phyloP scores from a whole-genome alignment of 371 early-diverging fungal genomes.

The Syncephalastrum monosporum region DNA sequence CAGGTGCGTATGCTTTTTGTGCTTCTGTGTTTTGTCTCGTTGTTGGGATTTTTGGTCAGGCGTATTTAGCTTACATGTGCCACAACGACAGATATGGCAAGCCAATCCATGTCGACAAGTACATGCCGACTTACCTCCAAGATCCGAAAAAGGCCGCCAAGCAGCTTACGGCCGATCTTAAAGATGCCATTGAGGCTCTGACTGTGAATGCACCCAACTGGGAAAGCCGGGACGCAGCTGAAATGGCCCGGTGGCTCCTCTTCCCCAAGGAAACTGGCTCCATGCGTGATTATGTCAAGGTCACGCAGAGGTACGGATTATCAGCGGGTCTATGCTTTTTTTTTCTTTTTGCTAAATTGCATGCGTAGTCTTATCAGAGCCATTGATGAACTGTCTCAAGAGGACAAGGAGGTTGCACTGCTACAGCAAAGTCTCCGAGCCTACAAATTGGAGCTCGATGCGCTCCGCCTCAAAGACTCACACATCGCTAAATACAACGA shows the following conservation, averaged over 20 bases:
- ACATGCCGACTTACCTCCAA: constrained; percentile 37
- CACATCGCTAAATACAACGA: constrained; percentile 53
- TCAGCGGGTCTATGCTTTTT: background rate
- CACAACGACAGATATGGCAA: constrained; percentile 40
- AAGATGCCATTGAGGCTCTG: constrained; percentile 33
- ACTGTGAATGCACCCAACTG: constrained; percentile 55
- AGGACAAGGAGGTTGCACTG: constrained; percentile 27
- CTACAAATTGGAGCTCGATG: constrained; percentile 44
- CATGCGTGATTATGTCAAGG: constrained; percentile 48
- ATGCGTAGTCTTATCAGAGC: constrained; percentile 41
- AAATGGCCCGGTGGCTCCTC: constrained; percentile 48
- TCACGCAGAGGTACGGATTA: constrained; percentile 47
- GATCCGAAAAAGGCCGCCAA: constrained; percentile 54
- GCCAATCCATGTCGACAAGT: constrained; percentile 49
- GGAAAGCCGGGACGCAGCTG: constrained; percentile 50
- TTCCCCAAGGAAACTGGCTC: constrained; percentile 45
- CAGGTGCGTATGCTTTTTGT: constrained; percentile 29
- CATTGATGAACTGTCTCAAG: constrained; percentile 23
- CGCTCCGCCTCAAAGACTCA: constrained; percentile 32
- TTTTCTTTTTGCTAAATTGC: background rate
- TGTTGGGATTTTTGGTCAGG: background rate
- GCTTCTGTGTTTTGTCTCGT: background rate
- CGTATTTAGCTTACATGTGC: constrained; percentile 1
- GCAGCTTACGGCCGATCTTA: constrained; percentile 41
- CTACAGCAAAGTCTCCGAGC: constrained; percentile 40